Evolutionary conservation across 306 rosid species (phyloP), one percentile per base, ranked within the genome.

Genomic region (Casuarina glauca): DNA sequence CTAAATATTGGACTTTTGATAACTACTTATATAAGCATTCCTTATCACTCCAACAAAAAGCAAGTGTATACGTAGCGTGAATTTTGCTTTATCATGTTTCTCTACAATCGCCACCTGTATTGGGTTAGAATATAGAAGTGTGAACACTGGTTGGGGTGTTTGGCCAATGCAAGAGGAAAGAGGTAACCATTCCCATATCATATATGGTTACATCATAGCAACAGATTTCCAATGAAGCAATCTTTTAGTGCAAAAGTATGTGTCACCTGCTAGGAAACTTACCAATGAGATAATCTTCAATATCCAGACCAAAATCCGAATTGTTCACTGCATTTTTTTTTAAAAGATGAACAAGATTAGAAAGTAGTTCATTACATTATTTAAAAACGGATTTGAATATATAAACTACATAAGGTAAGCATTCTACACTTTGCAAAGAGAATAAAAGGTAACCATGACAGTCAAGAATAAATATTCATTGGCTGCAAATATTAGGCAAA

Each of bases 261-360:
- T 13, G 43, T 6, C 73, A 81, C 73, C 45, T n/a, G 62, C 35
- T 44, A 66, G 67, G 57, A 75, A 73, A 80, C 97, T 88, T 75
- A 92, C 97, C 97, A 72, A 87, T 43, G 61, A 95, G 92, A 83
- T 95, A 95, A 85, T 95, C 98, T 82, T 95, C 98, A 76, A 92
- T 39, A 75, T 95, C 98, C 76, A 95, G 83, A 68, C 77, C 78
- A 85, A 95, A 95, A 62, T 91, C 98, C 12, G 86, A 83, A 76
- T 81, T 81, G 77, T 87, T 82, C 87, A 92, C 98, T 92, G 92
- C 91, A 82, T 76, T 55, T 80, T 26, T 26, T 26, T 26, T 26
- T 48, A 43, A 69, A 26, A 75, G 69, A 55, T 19, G 52, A 36
- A 8, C 48, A 43, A 41, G 9, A 73, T 53, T 58, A 62, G 9